Conservation (phyloP, 176 grass and related monocot species). For the Neostapfia colusana region DNA sequence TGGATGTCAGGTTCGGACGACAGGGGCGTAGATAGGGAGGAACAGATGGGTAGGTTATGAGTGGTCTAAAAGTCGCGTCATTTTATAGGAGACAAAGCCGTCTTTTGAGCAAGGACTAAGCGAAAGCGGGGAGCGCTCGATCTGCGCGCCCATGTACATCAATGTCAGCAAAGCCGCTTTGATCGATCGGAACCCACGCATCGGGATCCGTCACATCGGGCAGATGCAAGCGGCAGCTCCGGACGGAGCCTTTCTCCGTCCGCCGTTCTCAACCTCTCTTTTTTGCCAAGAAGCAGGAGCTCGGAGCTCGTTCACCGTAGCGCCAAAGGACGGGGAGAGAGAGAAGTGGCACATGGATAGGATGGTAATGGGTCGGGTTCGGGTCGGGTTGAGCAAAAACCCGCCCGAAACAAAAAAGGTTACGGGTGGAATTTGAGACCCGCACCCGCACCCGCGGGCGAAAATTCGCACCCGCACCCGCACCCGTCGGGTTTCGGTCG, state of each 20-base stretch:
- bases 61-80: slow-evolving; percentile 8
- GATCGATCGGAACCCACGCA: slow-evolving; percentile 22
- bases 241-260: slow-evolving; percentile 28
- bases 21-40: not conserved
- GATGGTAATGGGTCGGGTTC: no score
- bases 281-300: no score
- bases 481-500: no score
- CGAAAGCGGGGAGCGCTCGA: not conserved
- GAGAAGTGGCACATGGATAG: not conserved
- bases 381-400: no score
- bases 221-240: not conserved
- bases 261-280: not conserved
- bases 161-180: not conserved
- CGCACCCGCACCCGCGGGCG: no score
- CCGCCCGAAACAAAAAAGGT: no score
- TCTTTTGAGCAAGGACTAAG: slow-evolving; percentile 43
- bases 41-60: not conserved
- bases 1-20: not conserved
- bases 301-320: not conserved
- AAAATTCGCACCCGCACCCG: no score
- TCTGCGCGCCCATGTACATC: slow-evolving; percentile 5
- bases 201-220: slow-evolving; percentile 40
- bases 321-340: not conserved
- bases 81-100: not conserved
- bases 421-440: no score